Evolutionary conservation across 352 stramenopile genomes (phyloP), one percentile per base, ranked within the genome.

Genomic region (Pythium sp.): DNA sequence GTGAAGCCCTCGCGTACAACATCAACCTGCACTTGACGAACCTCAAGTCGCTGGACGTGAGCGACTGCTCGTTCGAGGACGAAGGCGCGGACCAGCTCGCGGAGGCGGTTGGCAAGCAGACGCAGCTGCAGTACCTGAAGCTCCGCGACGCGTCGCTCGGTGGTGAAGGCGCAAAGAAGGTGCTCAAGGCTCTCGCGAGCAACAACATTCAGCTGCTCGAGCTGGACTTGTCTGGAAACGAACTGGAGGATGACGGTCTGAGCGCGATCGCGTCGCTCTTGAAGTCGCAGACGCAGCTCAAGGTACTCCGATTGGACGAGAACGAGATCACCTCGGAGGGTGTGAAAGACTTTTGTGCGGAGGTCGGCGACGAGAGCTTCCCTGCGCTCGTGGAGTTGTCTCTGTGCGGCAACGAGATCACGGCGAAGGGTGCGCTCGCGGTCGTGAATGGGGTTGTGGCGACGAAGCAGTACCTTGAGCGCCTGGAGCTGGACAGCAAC

Each of bases 201-300:
- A 82, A 67, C 54, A 80, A 81, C n/a, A 80, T 96, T 15, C 64
- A 86, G 59, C 75, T 98, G 51, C 24, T 77, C 62, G 69, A 79
- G 79, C 78, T 98, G 2, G 91, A 98, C 68, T 73, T 98, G 53
- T 97, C 90, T 24, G 93, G 90, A 47, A 97, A 98, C 72, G 89
- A 97, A 64, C 70, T 97, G 18, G 76, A 73, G 18, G 86, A 92
- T 46, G 80, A 91, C n/a, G 84, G 84, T 1, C 64, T 93, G 11
- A 79, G 80, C 57, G 74, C 71, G 7, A 72, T 98, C 55, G 84
- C 74, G 9, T 71, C 80, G 30, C 73, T 95, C 32, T 75, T 96
- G 49, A 79, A 79, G 55, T 65, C 75, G 38, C 79, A 90, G 69
- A 73, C 73, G 22, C 62, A 69, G 32, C 75, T 95, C 5, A 66